Conservation (phyloP, 306 rosid genomes). For the Vigna nakashimae region DNA sequence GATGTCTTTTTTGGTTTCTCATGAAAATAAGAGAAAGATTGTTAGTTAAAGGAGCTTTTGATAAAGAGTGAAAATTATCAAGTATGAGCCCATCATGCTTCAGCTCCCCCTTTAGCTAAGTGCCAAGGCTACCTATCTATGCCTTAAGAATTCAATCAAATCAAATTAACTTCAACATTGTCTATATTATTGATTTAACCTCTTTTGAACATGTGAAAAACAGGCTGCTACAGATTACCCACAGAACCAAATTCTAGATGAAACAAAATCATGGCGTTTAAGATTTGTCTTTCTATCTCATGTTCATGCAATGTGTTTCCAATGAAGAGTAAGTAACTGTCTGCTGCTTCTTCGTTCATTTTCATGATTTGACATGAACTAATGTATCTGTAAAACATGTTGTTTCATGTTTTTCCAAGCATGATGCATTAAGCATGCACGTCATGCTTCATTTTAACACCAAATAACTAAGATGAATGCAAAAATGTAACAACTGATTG, state of each 20-base stretch:
- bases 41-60: constrained; percentile 79
- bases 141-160: constrained; percentile 36
- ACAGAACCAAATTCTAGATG: constrained; percentile 17
- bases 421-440: neutral
- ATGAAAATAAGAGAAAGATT: constrained; percentile 96
- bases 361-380: neutral
- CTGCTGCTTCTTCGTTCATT: neutral
- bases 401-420: neutral
- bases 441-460: neutral
- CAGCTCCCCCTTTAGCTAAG: constrained; percentile 38
- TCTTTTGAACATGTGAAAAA: constrained; percentile 11
- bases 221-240: constrained; percentile 21
- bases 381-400: neutral
- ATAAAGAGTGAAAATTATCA: constrained; percentile 68
- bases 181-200: constrained; percentile 25
- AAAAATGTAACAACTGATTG: neutral
- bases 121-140: neutral
- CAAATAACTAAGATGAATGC: neutral
- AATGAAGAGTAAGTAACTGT: no score
- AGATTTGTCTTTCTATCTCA: neutral
- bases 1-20: constrained; percentile 68
- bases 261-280: constrained; percentile 14
- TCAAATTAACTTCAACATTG: constrained; percentile 24
- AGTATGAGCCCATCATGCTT: constrained; percentile 41
- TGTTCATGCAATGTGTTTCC: neutral